Conservation (phyloP, 345 rosid genomes). For the Gossypium raimondii region DNA sequence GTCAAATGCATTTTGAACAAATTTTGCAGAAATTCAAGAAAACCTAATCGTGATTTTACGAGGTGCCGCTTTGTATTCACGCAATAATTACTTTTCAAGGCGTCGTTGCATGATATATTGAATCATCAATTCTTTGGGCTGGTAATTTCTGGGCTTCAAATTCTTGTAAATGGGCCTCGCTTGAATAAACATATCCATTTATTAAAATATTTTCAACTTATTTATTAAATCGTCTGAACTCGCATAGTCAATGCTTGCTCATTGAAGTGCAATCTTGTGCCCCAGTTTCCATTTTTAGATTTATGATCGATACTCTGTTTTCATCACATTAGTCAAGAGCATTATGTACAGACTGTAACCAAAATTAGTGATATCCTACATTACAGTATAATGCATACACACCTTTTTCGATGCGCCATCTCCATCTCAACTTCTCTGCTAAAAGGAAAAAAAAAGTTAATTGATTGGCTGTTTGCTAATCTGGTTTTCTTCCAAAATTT, state of each 20-base stretch:
- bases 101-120: background rate
- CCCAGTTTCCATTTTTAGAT: background rate
- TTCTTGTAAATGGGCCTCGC: background rate
- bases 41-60: conserved; percentile 19
- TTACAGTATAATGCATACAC: background rate
- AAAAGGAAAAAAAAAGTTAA: background rate
- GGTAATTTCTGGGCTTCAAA: background rate
- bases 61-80: background rate
- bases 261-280: background rate
- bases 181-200: too few relatives aligned
- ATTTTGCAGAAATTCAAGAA: conserved; percentile 17
- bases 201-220: too few relatives aligned
- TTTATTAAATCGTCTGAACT: too few relatives aligned
- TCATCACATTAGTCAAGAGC: too few relatives aligned
- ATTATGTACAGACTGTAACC: background rate
- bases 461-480: background rate
- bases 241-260: background rate
- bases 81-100: background rate
- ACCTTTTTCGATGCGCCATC: conserved; percentile 11
- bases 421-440: background rate
- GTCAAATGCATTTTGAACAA: conserved; percentile 59
- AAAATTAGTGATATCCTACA: background rate
- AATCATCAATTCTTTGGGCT: conserved; percentile 4
- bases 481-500: conserved; percentile 15
- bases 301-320: background rate